Evolutionary conservation across 805 yeast genomes (phyloP), one percentile per base, ranked within the genome.

Genomic region (Vanderwaltozyma yarrowii): DNA sequence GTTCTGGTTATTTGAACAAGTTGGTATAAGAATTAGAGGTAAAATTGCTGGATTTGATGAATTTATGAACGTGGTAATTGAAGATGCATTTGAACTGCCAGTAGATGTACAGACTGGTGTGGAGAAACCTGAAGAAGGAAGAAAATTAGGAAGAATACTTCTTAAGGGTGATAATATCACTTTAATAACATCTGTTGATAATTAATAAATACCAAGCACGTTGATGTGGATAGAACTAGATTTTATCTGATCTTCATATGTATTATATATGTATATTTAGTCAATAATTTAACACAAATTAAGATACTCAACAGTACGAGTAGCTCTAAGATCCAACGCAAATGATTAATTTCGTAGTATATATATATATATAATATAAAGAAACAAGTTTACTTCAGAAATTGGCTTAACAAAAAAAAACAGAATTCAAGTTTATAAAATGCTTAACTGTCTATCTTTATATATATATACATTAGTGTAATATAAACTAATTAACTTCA

Each of bases 91-190:
- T 11, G 95, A 94, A 50, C 66, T 89, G 5, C 71, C 70, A 28
- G 76, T 76, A 1, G 68, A 70, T 35, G 44, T 68, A 1, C 65
- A 66, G 38, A 48, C 56, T 2, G 61, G 61, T 5, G 36, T 38
- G 12, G 62, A 59, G 36, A 17, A 38, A 1, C 27, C 44, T 3
- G 48, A 41, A 2, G 42, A 54, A 20, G 47, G 51, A 12, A 71
- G 74, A 20, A 61, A 63, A n/a, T 53, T 85, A 40, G 95, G 95
- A 1, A 67, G 82, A 41, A 74, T 92, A 18, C 58, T 92, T 46
- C 65, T 92, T 40, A 92, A 92, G 60, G 98, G 99, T 4, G 99
- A 92, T 56, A 92, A 87, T 56, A 84, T 92, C 32, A 80, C 95
- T 8, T 63, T 89, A 40, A 80, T 92, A 24, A 60, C 69, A 8